A percentile compares a stretch with the other conserved stretches of the same genome.
These are phyloP conservation scores for Arctostaphylos glauca DNA, from an alignment of 148 eudicot species.

Conservation along the genomic window DNA sequence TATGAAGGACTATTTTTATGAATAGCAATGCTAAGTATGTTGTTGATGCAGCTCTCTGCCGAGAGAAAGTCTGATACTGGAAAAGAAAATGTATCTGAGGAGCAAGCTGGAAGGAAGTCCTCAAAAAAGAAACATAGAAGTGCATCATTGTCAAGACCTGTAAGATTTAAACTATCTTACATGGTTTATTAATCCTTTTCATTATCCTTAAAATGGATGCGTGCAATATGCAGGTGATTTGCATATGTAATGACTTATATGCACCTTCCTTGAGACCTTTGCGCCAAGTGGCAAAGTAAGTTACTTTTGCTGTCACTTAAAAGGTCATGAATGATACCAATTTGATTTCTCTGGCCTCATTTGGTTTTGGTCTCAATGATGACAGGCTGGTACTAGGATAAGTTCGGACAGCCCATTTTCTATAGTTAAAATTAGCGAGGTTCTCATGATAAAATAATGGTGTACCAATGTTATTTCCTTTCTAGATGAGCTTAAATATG, in stretches of 20 bases:
- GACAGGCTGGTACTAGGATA: neutral
- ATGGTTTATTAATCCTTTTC: conserved; percentile 4
- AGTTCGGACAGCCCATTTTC: neutral
- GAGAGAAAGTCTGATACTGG: conserved; percentile 54
- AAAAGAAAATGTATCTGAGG: conserved; percentile 50
- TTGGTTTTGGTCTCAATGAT: neutral
- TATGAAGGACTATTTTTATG: neutral
- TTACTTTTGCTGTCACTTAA: neutral
- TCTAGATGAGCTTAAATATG: neutral
- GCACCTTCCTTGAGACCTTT: conserved; percentile 91
- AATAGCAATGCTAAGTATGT: neutral
- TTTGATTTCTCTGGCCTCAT: neutral
- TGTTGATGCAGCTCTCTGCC: conserved; percentile 62
- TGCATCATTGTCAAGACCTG: conserved; percentile 78
- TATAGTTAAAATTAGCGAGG: neutral
- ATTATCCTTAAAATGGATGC: conserved; percentile 13
- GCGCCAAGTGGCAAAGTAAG: conserved; percentile 96
- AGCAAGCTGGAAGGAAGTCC: conserved; percentile 47
- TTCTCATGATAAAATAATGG: neutral
- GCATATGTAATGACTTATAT: conserved; percentile 97
- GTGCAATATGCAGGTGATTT: conserved; percentile 65
- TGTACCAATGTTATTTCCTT: neutral
- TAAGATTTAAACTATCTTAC: conserved; percentile 35
- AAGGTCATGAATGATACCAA: neutral
- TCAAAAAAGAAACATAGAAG: conserved; percentile 55